Conservation (phyloP, 768 basidiomycete species). For the Epithele typhae region DNA sequence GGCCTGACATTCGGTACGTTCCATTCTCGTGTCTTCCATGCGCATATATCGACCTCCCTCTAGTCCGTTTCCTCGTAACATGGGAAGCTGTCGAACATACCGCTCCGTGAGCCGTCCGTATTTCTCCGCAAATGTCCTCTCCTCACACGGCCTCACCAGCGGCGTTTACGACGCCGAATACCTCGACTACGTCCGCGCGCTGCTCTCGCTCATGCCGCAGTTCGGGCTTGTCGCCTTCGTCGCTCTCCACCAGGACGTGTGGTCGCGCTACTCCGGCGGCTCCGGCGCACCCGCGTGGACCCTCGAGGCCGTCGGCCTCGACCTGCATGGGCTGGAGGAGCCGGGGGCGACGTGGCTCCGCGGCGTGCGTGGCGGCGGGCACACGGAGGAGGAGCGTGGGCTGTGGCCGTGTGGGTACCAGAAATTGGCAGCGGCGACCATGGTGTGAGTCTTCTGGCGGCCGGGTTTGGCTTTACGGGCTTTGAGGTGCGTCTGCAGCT, state of each 20-base stretch:
- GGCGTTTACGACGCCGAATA: slow-evolving; percentile 85
- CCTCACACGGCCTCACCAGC: slow-evolving; percentile 32
- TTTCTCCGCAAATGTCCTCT: neutral
- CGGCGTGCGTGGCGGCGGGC: slow-evolving; percentile 74
- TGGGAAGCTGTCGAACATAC: slow-evolving; percentile 97
- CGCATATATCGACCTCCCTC: neutral
- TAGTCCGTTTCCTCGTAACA: slow-evolving; percentile 89
- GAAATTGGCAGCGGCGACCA: slow-evolving; percentile 88
- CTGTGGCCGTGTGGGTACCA: slow-evolving; percentile 94
- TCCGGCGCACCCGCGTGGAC: slow-evolving; percentile 98
- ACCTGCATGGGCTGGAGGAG: slow-evolving; percentile 73
- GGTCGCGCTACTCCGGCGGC: slow-evolving; percentile 92
- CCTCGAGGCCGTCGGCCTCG: slow-evolving; percentile 79
- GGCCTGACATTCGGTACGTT: slow-evolving; percentile 78
- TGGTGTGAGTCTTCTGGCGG: slow-evolving; percentile 58
- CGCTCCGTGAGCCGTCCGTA: slow-evolving; percentile 65
- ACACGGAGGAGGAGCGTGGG: slow-evolving; percentile 73
- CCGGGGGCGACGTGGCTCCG: slow-evolving; percentile 84
- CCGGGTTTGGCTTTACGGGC: too few species aligned
- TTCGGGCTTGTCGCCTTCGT: slow-evolving; percentile 75
- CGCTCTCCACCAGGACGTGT: slow-evolving; percentile 90
- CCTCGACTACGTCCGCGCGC: slow-evolving; percentile 65
- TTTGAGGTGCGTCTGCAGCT: slow-evolving; percentile 64
- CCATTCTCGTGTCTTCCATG: neutral
- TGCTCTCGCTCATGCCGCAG: slow-evolving; percentile 66